Conservation (phyloP, 371 early-diverging fungal species). For the Cladochytrium tenue region DNA sequence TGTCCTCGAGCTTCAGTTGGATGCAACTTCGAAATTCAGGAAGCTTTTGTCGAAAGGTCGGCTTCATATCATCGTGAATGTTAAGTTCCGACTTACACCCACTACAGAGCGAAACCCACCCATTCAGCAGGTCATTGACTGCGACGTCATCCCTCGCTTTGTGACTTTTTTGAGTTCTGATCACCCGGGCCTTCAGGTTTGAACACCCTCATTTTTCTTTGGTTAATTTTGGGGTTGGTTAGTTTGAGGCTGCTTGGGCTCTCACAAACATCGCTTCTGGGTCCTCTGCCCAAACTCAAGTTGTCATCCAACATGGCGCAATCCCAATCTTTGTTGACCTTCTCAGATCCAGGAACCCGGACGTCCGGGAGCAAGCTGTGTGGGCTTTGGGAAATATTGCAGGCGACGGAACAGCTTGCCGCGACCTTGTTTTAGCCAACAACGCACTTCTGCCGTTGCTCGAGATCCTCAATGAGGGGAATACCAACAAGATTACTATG, state of each 20-base stretch:
- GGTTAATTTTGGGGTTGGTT: no score
- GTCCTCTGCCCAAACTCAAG: conserved; percentile 91
- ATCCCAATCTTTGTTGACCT: conserved; percentile 93
- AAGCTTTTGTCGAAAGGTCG: conserved; percentile 89
- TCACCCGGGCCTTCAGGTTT: conserved; percentile 85
- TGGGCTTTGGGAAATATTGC: conserved; percentile 99
- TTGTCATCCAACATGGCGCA: conserved; percentile 92
- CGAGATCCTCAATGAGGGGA: conserved; percentile 76
- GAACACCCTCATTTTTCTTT: no score
- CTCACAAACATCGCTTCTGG: conserved; percentile 99
- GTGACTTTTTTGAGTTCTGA: conserved; percentile 86
- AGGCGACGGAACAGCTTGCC: conserved; percentile 94
- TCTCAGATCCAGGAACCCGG: conserved; percentile 78
- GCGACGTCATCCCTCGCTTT: conserved; percentile 94
- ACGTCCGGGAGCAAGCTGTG: conserved; percentile 98
- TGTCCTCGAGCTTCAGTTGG: conserved; percentile 77
- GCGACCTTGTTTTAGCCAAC: conserved; percentile 88
- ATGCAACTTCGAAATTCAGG: conserved; percentile 91
- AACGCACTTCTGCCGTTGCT: conserved; percentile 86
- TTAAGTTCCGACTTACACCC: neutral
- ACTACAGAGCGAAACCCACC: conserved; percentile 90
- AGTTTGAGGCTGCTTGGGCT: conserved; percentile 99
- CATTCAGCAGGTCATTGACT: conserved; percentile 93
- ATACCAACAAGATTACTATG: conserved; percentile 82
- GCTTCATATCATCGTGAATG: neutral